phyloP scores from a whole-genome alignment of 106 monocot genomes.

The Amphibolis antarctica region DNA sequence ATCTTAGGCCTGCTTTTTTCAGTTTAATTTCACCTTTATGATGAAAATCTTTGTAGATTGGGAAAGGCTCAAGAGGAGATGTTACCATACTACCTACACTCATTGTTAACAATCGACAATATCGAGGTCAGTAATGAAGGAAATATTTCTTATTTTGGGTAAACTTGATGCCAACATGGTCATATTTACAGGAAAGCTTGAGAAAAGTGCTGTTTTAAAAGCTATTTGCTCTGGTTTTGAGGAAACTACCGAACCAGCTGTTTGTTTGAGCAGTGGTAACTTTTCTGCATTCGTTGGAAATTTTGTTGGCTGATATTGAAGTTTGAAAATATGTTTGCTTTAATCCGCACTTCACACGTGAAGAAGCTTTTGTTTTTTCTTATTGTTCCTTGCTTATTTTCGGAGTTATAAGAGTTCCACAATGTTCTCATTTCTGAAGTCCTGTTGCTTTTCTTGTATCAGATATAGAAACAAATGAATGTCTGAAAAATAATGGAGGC shows the following conservation, averaged over 20 bases:
- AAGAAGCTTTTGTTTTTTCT: not conserved
- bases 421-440: not conserved
- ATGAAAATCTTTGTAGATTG: constrained; percentile 41
- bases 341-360: not conserved
- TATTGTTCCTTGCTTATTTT: not conserved
- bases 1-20: not conserved
- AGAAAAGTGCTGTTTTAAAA: constrained; percentile 82
- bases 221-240: constrained; percentile 95
- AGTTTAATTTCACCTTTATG: not conserved
- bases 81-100: constrained; percentile 94
- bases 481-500: constrained; percentile 75
- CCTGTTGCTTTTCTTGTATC: constrained; percentile 7
- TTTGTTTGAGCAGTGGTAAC: constrained; percentile 64
- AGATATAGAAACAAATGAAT: constrained; percentile 97
- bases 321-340: not conserved
- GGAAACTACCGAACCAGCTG: constrained; percentile 90
- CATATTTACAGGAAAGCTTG: constrained; percentile 71
- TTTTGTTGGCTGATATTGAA: not conserved
- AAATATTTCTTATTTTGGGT: not conserved
- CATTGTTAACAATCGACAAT: constrained; percentile 85
- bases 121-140: constrained; percentile 57
- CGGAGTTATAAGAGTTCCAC: not conserved
- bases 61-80: constrained; percentile 94
- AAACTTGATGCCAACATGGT: not conserved
- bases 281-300: not conserved